phyloP scores from a whole-genome alignment of 345 rosid genomes.

The Eucalyptus sp. region DNA sequence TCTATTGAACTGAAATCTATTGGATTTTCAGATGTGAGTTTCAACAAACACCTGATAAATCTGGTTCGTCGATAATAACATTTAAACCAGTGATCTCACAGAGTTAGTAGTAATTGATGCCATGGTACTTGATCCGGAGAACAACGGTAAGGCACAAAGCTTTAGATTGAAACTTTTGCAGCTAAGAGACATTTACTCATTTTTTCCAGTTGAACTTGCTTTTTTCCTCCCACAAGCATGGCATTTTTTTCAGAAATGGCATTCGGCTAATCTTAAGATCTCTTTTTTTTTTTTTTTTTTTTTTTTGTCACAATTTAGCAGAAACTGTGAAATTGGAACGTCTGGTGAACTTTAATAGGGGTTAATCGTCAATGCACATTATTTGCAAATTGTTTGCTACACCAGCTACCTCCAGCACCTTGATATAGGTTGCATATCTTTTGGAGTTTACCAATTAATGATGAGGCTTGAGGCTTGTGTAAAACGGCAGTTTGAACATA shows the following conservation, averaged over 20 bases:
- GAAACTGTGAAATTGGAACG: neutral
- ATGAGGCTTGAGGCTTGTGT: neutral
- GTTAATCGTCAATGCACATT: neutral
- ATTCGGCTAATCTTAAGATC: neutral
- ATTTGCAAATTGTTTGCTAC: neutral
- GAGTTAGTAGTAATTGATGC: neutral
- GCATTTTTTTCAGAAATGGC: neutral
- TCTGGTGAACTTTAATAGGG: neutral
- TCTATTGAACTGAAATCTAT: neutral
- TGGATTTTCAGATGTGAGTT: neutral
- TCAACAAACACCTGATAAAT: neutral
- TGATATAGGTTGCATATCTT: neutral
- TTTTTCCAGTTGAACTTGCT: neutral
- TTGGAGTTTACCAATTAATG: neutral
- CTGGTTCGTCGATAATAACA: neutral
- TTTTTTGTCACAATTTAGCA: neutral
- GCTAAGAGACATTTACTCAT: neutral
- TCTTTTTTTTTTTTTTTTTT: fast-evolving
- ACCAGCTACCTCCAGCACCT: neutral
- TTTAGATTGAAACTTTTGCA: neutral
- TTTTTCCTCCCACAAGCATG: neutral
- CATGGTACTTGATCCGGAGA: neutral
- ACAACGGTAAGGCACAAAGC: neutral
- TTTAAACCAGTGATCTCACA: neutral
- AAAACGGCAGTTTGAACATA: neutral